phyloP scores from a whole-genome alignment of 2,329 filamentous ascomycete genomes.

The Golovinomyces cichoracearum region DNA sequence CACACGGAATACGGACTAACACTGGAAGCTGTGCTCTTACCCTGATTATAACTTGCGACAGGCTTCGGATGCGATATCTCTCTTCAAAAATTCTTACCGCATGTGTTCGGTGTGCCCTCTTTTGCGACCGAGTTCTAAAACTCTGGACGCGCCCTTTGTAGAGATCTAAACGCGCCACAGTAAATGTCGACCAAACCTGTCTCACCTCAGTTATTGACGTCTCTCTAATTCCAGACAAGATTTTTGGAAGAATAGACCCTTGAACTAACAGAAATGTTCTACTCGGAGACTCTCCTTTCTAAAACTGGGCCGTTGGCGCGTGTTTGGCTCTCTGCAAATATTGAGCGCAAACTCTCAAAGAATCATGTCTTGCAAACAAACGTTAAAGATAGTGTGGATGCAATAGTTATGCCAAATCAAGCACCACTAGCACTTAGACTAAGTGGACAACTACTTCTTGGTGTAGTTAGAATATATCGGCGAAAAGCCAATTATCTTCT shows the following conservation, averaged over 20 bases:
- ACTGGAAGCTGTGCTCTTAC: no score
- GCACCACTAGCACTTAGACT: conserved; percentile 85
- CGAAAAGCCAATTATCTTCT: conserved; percentile 87
- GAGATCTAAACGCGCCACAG: background rate
- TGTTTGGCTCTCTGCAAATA: conserved; percentile 93
- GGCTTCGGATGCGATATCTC: no score
- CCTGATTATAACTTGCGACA: no score
- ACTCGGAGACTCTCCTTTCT: conserved; percentile 80
- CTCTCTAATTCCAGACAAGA: background rate
- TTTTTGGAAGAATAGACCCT: background rate
- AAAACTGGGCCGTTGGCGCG: conserved; percentile 93
- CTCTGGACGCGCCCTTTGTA: background rate
- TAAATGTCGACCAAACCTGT: background rate
- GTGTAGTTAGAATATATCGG: conserved; percentile 93
- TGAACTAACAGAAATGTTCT: conserved; percentile 48
- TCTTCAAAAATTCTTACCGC: no score
- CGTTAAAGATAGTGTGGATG: conserved; percentile 78
- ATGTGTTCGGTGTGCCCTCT: no score
- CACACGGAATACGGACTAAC: no score
- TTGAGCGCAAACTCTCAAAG: conserved; percentile 96
- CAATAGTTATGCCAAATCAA: conserved; percentile 78
- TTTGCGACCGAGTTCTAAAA: background rate
- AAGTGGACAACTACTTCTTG: conserved; percentile 77
- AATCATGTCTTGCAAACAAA: conserved; percentile 86
- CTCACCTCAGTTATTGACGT: conserved; percentile 2